Evolutionary conservation across 192 early-diverging fungal species (phyloP).

Genomic region (Ambispora gerdemannii): DNA sequence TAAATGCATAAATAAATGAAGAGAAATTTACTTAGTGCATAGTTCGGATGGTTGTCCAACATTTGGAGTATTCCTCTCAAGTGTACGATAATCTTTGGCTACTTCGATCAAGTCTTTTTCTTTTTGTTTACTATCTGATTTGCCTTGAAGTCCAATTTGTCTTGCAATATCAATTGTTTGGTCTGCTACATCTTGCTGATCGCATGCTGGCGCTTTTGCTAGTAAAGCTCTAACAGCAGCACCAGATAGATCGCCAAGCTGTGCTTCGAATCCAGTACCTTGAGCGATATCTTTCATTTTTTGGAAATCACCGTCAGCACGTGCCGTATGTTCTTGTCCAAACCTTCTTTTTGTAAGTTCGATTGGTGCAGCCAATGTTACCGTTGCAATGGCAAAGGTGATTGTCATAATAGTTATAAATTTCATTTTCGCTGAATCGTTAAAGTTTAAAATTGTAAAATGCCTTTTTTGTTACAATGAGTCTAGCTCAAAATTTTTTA

Average conservation of each 20-base stretch:
- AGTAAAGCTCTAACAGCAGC: constrained; percentile 11
- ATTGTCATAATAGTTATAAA: neutral
- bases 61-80: constrained; percentile 13
- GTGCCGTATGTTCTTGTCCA: constrained; percentile 20
- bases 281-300: constrained; percentile 7
- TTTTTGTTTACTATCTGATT: neutral
- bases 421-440: no score
- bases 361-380: neutral
- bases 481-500: no score
- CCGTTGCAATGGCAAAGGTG: neutral
- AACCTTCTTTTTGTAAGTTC: constrained; percentile 1
- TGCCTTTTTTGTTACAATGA: no score
- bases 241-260: constrained; percentile 17
- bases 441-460: no score
- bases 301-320: constrained; percentile 2
- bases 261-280: neutral
- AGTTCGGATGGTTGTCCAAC: neutral
- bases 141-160: neutral
- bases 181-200: constrained; percentile 22
- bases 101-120: neutral
- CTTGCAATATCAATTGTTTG: neutral
- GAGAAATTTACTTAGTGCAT: neutral
- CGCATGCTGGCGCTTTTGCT: constrained; percentile 9
- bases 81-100: neutral
- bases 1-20: neutral